A percentile compares a stretch with the other conserved stretches of the same genome.
These are phyloP conservation scores for Mycosphaerella sp. DNA, from an alignment of 2,329 filamentous ascomycete genomes.

Conservation along the genomic window DNA sequence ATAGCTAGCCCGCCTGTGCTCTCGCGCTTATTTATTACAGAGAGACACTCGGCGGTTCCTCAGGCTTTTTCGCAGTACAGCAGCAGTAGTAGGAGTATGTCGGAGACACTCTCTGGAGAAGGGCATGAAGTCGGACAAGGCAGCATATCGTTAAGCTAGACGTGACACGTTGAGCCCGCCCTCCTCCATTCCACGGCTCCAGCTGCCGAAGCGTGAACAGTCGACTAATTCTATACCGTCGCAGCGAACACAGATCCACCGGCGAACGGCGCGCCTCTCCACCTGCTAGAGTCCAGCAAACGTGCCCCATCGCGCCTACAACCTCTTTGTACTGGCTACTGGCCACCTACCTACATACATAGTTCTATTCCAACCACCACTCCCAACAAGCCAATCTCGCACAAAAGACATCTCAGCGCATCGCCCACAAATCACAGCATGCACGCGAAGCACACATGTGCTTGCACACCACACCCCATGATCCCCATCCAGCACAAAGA, in stretches of 20 bases:
- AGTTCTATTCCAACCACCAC: too few relatives aligned
- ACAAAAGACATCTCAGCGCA: too few relatives aligned
- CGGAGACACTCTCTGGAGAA: background rate
- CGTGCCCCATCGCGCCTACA: background rate
- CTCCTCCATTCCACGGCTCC: slow-evolving; percentile 3
- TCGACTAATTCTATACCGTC: background rate
- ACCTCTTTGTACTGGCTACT: too few relatives aligned
- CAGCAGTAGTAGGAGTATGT: background rate
- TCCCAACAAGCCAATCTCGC: too few relatives aligned
- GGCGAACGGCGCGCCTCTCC: too few relatives aligned
- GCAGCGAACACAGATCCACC: background rate
- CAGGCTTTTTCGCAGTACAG: too few relatives aligned
- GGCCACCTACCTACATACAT: too few relatives aligned
- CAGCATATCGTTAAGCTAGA: slow-evolving; percentile 1
- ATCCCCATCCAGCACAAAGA: too few relatives aligned
- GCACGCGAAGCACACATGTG: too few relatives aligned
- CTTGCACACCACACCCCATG: too few relatives aligned
- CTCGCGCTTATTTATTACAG: background rate
- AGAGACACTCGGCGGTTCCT: too few relatives aligned
- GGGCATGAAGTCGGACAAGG: background rate
- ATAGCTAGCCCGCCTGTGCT: background rate
- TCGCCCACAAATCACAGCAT: too few relatives aligned
- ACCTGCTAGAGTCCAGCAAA: background rate
- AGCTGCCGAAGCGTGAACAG: background rate
- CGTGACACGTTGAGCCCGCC: slow-evolving; percentile 2